Evolutionary conservation across 208 protist genomes (phyloP), one percentile per base, ranked within the genome.

Genomic region (Crithidia expoeki): DNA sequence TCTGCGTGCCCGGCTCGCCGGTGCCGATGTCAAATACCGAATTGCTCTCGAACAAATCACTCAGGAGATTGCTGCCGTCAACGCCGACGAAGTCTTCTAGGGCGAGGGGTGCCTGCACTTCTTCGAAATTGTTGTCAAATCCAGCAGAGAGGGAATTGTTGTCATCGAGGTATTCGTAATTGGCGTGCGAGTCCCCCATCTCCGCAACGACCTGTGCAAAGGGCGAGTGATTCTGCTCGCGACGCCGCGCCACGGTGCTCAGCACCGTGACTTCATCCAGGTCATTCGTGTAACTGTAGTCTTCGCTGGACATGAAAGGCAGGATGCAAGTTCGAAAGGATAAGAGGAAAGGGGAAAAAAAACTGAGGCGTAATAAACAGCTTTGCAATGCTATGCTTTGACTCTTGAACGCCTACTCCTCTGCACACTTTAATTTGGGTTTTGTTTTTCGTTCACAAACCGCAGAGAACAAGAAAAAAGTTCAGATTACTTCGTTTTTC

Each of bases 251-350:
- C 32, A 44, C 27, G 7, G 56, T 32, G 16, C 34, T 51, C 11
- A 47, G 27, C 46, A 47, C n/a, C 17, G 25, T 47, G 14, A 27
- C 61, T 30, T 68, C 66, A 51, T 74, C 75, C 17, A 67, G 57
- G 50, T 80, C 75, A 46, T 65, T 80, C 25, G 56, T 62, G 62
- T 76, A 80, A 9, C 42, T 69, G 58, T 76, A 80, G 30, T 51
- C 75, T 12, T 36, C 69, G 40, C 49, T 76, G 23, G 56, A 50
- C 69, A 72, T 71, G 2, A 55, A 28, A 36, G 25, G 32, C n/a
- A 49, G 6, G 12, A 40, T 12, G 36, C 5, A 40, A 40, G 12
- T 12, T n/a, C n/a, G n/a, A n/a, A n/a, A n/a, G n/a, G n/a, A n/a
- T n/a, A 9, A n/a, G 19, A 38, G 19, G 12, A 40, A 40, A 40